Evolutionary conservation across 169 alveolate species (phyloP).

Genomic region (Plasmodium chabaudi): DNA sequence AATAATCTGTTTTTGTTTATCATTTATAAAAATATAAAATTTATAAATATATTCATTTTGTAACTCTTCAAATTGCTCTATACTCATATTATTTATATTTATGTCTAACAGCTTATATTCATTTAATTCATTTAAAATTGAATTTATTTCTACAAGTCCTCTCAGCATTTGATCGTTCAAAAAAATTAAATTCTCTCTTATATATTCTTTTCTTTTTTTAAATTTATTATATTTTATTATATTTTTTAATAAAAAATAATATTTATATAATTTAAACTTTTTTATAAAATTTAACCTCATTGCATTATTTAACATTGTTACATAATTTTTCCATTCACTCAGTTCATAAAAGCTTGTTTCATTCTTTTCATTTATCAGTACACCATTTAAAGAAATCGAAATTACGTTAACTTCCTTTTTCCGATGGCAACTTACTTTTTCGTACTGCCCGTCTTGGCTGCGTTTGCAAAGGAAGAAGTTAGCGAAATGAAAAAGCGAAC

Average conservation of each 20-base stretch:
- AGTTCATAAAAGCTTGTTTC: slow-evolving; percentile 57
- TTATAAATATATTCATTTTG: slow-evolving; percentile 25
- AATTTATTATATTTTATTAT: slow-evolving; percentile 13
- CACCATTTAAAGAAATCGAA: slow-evolving; percentile 55
- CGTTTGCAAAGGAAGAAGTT: not conserved
- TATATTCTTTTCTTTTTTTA: slow-evolving; percentile 31
- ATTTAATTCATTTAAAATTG: slow-evolving; percentile 1
- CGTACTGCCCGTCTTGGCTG: slow-evolving; percentile 21
- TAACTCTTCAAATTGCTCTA: slow-evolving; percentile 31
- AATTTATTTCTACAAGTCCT: slow-evolving; percentile 32
- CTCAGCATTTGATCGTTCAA: slow-evolving; percentile 18
- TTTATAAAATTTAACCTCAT: slow-evolving; percentile 33
- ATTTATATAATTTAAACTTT: slow-evolving; percentile 45
- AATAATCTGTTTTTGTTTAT: slow-evolving; percentile 21
- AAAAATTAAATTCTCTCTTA: slow-evolving; percentile 45
- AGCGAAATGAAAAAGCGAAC: not conserved
- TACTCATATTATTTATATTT: slow-evolving; percentile 35
- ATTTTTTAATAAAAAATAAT: slow-evolving; percentile 49
- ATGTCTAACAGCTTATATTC: slow-evolving; percentile 25
- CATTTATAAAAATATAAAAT: slow-evolving; percentile 19
- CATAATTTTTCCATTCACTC: slow-evolving; percentile 41
- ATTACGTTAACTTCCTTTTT: slow-evolving; percentile 18
- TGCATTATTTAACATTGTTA: slow-evolving; percentile 35
- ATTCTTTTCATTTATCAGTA: slow-evolving; percentile 53
- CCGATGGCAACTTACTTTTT: not conserved